Evolutionary conservation across 2,329 filamentous ascomycete species (phyloP).

Genomic region (Xylaria sp.): DNA sequence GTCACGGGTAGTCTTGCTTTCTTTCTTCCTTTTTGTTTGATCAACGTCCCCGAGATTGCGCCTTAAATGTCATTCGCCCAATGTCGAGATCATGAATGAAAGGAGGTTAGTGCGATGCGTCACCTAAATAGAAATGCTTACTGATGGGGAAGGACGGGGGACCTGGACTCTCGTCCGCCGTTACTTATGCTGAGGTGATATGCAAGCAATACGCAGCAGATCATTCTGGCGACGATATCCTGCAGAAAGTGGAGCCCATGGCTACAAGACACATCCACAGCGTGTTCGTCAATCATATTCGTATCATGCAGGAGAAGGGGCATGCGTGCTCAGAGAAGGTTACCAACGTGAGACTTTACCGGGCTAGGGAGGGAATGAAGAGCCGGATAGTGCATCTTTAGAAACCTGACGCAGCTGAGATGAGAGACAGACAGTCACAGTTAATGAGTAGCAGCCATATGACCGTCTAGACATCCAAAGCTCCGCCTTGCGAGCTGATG

Average conservation of each 20-base stretch:
- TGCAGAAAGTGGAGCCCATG: constrained; percentile 19
- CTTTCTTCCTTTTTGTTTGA: constrained; percentile 19
- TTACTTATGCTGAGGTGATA: constrained; percentile 21
- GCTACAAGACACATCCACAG: constrained; percentile 28
- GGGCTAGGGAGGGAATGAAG: constrained; percentile 30
- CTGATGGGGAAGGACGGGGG: constrained; percentile 9
- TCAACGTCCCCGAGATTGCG: constrained; percentile 18
- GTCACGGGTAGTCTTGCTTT: constrained; percentile 24
- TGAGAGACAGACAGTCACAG: background rate
- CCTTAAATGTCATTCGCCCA: constrained; percentile 11
- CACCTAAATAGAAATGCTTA: constrained; percentile 15
- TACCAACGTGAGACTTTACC: constrained; percentile 17
- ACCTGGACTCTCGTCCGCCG: constrained; percentile 18
- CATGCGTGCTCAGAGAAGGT: constrained; percentile 16
- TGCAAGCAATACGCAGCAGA: constrained; percentile 30
- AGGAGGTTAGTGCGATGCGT: constrained; percentile 20
- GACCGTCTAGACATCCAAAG: background rate
- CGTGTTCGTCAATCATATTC: constrained; percentile 27
- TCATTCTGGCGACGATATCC: constrained; percentile 23
- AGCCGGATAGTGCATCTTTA: constrained; percentile 34
- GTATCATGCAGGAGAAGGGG: constrained; percentile 29
- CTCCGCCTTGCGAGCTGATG: constrained; percentile 30
- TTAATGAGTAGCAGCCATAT: background rate
- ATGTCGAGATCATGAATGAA: constrained; percentile 17
- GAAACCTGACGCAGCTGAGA: constrained; percentile 15